A percentile compares a stretch with the other conserved stretches of the same genome.
Evolutionary conservation across 2,329 filamentous ascomycete genomes (phyloP).

Genomic region (Zarea fungicola): DNA sequence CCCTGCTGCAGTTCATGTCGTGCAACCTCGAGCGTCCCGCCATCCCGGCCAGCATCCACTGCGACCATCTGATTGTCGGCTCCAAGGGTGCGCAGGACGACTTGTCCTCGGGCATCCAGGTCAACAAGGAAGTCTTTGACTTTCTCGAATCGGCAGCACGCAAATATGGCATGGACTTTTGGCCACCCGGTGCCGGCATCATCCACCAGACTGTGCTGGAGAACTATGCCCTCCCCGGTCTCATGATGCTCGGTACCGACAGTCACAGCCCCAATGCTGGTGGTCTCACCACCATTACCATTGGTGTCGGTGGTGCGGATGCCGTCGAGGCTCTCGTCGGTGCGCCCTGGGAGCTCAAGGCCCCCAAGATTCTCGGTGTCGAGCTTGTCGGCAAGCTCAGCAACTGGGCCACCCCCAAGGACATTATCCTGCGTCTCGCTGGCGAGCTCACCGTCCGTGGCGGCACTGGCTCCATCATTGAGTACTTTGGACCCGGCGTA

Average conservation of each 20-base stretch:
- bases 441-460: slow-evolving; percentile 88
- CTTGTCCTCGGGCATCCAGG: slow-evolving; percentile 75
- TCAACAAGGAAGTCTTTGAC: slow-evolving; percentile 96
- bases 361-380: slow-evolving; percentile 84
- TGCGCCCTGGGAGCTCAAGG: slow-evolving; percentile 95
- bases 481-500: slow-evolving; percentile 88
- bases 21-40: slow-evolving; percentile 85
- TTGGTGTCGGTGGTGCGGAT: slow-evolving; percentile 95
- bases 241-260: slow-evolving; percentile 99
- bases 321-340: slow-evolving; percentile 95
- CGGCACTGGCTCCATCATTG: slow-evolving; percentile 89
- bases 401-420: slow-evolving; percentile 92
- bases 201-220: slow-evolving; percentile 98
- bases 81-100: slow-evolving; percentile 85
- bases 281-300: slow-evolving; percentile 86
- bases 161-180: slow-evolving; percentile 93
- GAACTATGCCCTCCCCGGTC: slow-evolving; percentile 92
- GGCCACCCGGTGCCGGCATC: slow-evolving; percentile 89
- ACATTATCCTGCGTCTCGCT: slow-evolving; percentile 85
- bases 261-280: slow-evolving; percentile 98
- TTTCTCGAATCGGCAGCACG: slow-evolving; percentile 90
- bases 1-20: slow-evolving; percentile 95
- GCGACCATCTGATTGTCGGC: slow-evolving; percentile 97
- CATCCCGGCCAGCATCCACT: slow-evolving; percentile 95
- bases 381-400: slow-evolving; percentile 75